These are phyloP conservation scores for Camellia japonica DNA, from an alignment of 148 eudicot genomes.

Conservation along the genomic window DNA sequence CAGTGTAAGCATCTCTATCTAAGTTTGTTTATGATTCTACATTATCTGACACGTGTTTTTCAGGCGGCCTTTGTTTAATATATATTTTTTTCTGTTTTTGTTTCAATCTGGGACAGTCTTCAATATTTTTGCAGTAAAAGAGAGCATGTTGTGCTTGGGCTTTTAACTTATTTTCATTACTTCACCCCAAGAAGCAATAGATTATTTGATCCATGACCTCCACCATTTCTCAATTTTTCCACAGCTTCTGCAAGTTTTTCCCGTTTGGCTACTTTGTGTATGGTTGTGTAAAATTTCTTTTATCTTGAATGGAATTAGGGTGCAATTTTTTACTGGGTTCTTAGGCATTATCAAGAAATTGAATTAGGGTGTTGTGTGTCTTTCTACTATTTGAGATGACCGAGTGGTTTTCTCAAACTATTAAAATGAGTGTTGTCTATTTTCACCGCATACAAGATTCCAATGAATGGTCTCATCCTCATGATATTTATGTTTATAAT, in stretches of 20 bases:
- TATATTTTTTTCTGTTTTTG: neutral
- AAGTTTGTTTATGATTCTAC: neutral
- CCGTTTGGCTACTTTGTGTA: neutral
- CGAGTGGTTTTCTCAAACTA: neutral
- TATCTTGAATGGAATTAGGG: neutral
- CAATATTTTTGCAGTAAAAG: neutral
- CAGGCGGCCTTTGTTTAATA: neutral
- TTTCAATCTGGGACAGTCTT: neutral
- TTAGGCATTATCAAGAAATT: neutral
- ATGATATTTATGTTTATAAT: too few species aligned
- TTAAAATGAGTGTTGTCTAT: neutral
- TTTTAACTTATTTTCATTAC: neutral
- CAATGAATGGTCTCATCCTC: too few species aligned
- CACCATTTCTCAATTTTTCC: neutral
- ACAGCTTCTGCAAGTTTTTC: neutral
- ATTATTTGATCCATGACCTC: neutral
- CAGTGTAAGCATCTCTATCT: conserved; percentile 43
- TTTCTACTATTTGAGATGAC: neutral
- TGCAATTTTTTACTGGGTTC: neutral
- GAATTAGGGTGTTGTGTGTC: neutral
- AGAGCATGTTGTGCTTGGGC: neutral
- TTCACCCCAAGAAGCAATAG: neutral
- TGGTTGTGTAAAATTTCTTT: neutral
- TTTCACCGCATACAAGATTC: neutral
- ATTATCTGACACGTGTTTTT: neutral